Conservation (phyloP, 2,329 filamentous ascomycete genomes). For the Microsporum ferrugineum region DNA sequence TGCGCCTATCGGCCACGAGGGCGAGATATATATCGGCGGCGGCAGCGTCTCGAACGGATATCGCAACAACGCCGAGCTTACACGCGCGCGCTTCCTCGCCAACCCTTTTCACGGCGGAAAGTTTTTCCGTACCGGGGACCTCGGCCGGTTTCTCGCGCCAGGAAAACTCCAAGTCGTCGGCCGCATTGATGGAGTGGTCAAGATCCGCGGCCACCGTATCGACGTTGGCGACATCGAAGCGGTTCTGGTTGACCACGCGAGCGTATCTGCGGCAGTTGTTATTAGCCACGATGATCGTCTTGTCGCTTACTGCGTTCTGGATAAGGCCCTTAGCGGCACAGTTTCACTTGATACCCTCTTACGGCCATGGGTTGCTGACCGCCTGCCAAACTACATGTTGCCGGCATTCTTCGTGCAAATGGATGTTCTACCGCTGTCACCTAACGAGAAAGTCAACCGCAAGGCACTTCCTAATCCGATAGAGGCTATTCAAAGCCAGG, state of each 20-base stretch:
- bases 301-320: slow-evolving; percentile 1
- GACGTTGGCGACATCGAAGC: slow-evolving; percentile 4
- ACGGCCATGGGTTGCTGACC: slow-evolving; percentile 7
- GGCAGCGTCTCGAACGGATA: slow-evolving; percentile 20
- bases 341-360: background rate
- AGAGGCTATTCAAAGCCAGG: slow-evolving; percentile 1
- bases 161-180: slow-evolving; percentile 2
- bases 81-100: slow-evolving; percentile 15
- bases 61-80: slow-evolving; percentile 13
- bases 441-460: slow-evolving; percentile 26
- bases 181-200: slow-evolving; percentile 1
- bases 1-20: slow-evolving; percentile 31
- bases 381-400: slow-evolving; percentile 25
- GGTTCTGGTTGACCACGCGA: background rate
- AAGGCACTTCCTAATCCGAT: slow-evolving; percentile 13
- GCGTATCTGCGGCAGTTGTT: background rate
- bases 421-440: slow-evolving; percentile 22
- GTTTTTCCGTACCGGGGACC: slow-evolving; percentile 5
- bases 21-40: slow-evolving; percentile 34
- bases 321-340: background rate
- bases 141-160: background rate
- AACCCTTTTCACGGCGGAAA: slow-evolving; percentile 9
- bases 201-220: slow-evolving; percentile 3
- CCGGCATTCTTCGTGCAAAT: slow-evolving; percentile 30
- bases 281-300: slow-evolving; percentile 1